Percentiles rank a stretch among this genome's conserved stretches.
phyloP scores from a whole-genome alignment of 202 grass and related monocot species.

The Setaria italica region DNA sequence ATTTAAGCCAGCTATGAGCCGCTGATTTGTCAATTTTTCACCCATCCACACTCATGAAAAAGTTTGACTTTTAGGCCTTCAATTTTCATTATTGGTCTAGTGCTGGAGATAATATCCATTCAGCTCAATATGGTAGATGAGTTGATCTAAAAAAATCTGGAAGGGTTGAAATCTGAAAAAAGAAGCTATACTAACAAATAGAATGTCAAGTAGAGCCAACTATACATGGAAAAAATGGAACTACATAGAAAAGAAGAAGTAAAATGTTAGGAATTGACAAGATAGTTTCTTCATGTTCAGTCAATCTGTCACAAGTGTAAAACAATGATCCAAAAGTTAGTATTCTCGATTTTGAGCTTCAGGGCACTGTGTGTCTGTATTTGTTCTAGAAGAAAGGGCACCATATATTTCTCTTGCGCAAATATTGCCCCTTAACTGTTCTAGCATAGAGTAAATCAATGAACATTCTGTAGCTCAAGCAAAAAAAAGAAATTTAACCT shows the following conservation, averaged over 20 bases:
- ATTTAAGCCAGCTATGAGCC: background rate
- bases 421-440: background rate
- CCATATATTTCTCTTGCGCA: background rate
- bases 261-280: constrained; percentile 17
- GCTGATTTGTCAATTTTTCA: background rate
- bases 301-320: background rate
- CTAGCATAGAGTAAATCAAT: background rate
- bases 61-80: background rate
- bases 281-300: background rate
- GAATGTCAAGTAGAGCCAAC: background rate
- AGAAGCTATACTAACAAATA: background rate
- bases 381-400: background rate
- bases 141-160: background rate
- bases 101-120: constrained; percentile 4
- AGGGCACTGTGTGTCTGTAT: background rate
- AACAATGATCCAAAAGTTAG: background rate
- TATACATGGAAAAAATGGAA: background rate
- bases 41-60: background rate
- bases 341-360: background rate
- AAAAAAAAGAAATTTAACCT: background rate
- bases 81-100: background rate
- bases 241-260: background rate
- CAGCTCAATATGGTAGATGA: constrained; percentile 7
- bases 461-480: background rate
- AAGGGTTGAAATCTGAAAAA: background rate